These are phyloP conservation scores for Gnomoniopsis sp. DNA, from an alignment of 2,329 filamentous ascomycete genomes.

Conservation along the genomic window DNA sequence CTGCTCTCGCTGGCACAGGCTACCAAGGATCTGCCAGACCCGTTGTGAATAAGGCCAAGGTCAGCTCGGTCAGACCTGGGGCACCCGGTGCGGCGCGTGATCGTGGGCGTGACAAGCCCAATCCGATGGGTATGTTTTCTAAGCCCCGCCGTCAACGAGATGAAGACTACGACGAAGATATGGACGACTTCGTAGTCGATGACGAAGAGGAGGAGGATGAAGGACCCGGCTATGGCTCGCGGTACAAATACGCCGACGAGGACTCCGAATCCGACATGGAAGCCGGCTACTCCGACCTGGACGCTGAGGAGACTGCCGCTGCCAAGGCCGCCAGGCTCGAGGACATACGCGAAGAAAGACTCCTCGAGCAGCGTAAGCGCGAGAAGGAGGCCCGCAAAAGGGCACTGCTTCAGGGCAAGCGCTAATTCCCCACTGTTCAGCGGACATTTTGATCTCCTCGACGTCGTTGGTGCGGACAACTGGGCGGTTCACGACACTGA, in stretches of 20 bases:
- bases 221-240: slow-evolving; percentile 24
- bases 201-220: slow-evolving; percentile 53
- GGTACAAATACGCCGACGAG: slow-evolving; percentile 51
- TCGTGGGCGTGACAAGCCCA: slow-evolving; percentile 22
- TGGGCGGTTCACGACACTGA: neutral
- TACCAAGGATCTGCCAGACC: slow-evolving; percentile 64
- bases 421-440: neutral
- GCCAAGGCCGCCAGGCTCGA: slow-evolving; percentile 62
- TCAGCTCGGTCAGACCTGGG: slow-evolving; percentile 28
- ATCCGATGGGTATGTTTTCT: slow-evolving; percentile 30
- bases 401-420: slow-evolving; percentile 7
- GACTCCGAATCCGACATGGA: slow-evolving; percentile 76
- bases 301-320: slow-evolving; percentile 65
- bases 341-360: slow-evolving; percentile 60
- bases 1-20: slow-evolving; percentile 59
- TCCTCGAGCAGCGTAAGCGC: slow-evolving; percentile 58
- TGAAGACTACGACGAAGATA: slow-evolving; percentile 59
- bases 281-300: slow-evolving; percentile 69
- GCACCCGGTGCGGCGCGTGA: slow-evolving; percentile 19
- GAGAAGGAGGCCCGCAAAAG: slow-evolving; percentile 58
- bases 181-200: slow-evolving; percentile 61
- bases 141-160: slow-evolving; percentile 33
- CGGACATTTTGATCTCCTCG: neutral
- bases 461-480: neutral
- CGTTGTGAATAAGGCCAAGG: slow-evolving; percentile 34